These are phyloP conservation scores for Elasticomyces elasticus DNA, from an alignment of 495 filamentous ascomycete species.

Conservation along the genomic window DNA sequence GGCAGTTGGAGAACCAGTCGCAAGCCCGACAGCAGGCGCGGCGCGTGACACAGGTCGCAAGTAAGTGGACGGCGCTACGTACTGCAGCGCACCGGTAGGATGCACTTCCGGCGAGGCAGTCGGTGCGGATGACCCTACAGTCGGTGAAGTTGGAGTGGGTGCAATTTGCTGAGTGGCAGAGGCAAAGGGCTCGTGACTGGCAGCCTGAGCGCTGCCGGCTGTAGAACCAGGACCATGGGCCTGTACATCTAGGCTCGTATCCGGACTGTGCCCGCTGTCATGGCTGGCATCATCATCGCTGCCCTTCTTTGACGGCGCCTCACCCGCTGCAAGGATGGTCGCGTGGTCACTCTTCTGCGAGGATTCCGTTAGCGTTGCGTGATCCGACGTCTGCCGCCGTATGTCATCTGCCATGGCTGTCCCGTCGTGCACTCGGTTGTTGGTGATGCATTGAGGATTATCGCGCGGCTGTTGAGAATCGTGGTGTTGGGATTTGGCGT, in stretches of 20 bases:
- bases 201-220: not conserved
- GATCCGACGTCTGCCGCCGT: not conserved
- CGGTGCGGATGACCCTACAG: not conserved
- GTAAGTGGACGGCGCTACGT: constrained; percentile 79
- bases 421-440: not conserved
- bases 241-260: not conserved
- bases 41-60: constrained; percentile 47
- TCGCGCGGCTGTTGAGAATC: not conserved
- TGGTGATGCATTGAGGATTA: not conserved
- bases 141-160: not conserved
- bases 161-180: not conserved
- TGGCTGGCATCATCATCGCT: not conserved
- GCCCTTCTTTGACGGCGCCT: not conserved
- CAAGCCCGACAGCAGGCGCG: not conserved
- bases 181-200: not conserved
- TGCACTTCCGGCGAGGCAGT: not conserved
- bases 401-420: not conserved
- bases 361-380: not conserved
- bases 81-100: constrained; percentile 24
- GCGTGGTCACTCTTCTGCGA: not conserved
- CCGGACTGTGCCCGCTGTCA: not conserved
- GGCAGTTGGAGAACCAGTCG: not conserved
- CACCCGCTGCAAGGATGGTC: not conserved
- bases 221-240: not conserved
- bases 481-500: not conserved